Evolutionary conservation across 306 rosid species (phyloP), one percentile per base, ranked within the genome.

Genomic region (Rubus idaeus): DNA sequence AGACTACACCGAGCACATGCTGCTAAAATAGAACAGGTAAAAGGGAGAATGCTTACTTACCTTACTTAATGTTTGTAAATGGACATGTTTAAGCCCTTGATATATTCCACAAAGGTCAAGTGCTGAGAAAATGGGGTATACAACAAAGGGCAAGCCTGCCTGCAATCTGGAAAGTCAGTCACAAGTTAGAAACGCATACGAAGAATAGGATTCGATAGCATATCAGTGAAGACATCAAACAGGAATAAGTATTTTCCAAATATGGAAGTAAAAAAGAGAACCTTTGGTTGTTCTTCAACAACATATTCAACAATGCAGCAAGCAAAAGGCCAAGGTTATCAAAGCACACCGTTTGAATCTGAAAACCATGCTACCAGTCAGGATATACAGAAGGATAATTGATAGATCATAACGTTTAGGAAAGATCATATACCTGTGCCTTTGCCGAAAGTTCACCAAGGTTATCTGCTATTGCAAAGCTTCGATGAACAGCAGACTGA

Each of bases 261-360:
- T 9, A 68, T 78, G 65, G 52, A 73, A 73, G 52, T 73, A 58
- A 60, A 53, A 85, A 35, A 18, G 8, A 76, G 49, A 82, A 93
- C 98, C 97, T 90, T 81, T 37, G 84, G 79, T 80, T 79, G 84
- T 84, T 86, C 76, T 81, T 94, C 78, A 80, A 75, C 78, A 82
- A 69, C 83, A 90, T 14, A 82, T 90, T 94, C 75, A 94, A 81
- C 65, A 90, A 74, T 52, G 90, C 94, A 20, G 97, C 97, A 45
- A 91, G 91, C 83, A 84, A 74, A 61, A 94, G 94, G 66, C 98
- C 98, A 68, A 91, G 91, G 83, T 83, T 91, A 86, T 94, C 98
- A 85, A 90, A 94, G 90, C 98, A 94, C 69, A 91, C 98, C 23
- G 98, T 91, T 86, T 94, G 98, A 70, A 94, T 89, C 98, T 94